phyloP scores from a whole-genome alignment of 2,329 filamentous ascomycete species.

The Drechslera avenae region DNA sequence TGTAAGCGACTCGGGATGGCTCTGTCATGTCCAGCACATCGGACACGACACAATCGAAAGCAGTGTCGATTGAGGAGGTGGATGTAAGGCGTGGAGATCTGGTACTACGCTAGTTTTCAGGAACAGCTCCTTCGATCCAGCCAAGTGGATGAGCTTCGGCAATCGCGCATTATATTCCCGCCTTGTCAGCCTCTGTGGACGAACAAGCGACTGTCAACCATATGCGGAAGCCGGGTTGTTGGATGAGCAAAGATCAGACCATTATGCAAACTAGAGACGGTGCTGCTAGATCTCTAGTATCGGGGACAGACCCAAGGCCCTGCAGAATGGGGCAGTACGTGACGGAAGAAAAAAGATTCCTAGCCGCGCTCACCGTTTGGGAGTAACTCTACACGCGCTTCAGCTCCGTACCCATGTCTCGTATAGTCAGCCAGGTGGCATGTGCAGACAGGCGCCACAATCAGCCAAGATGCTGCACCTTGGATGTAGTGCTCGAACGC shows the following conservation, averaged over 20 bases:
- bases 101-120: constrained; percentile 1
- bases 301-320: neutral
- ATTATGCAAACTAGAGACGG: neutral
- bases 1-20: neutral
- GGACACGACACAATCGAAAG: neutral
- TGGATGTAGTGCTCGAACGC: neutral
- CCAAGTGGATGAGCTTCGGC: neutral
- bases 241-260: constrained; percentile 1
- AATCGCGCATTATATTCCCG: neutral
- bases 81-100: constrained; percentile 3
- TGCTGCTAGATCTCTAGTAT: neutral
- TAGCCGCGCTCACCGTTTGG: neutral
- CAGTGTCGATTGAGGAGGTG: neutral
- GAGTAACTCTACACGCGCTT: neutral
- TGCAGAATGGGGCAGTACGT: constrained; percentile 3
- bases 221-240: neutral
- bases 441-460: neutral
- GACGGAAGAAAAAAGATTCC: neutral
- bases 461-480: neutral
- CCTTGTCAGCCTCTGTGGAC: neutral
- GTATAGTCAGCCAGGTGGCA: neutral
- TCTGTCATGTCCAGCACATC: neutral
- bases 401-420: neutral
- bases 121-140: neutral
- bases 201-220: neutral